Conservation (phyloP, 2,329 filamentous ascomycete species). For the Zymoseptoria crescenta region DNA sequence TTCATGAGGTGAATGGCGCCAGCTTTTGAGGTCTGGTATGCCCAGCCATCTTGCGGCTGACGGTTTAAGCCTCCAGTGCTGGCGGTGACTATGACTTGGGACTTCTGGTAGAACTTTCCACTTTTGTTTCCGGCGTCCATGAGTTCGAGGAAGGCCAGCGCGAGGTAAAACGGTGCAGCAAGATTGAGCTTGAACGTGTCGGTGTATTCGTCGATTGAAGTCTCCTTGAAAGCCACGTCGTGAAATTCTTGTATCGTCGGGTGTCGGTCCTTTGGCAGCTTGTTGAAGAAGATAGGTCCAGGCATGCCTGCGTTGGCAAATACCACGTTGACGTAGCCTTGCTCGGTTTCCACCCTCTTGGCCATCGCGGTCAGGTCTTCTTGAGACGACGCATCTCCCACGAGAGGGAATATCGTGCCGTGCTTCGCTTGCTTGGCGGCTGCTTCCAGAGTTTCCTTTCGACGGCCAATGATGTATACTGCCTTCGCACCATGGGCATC, state of each 20-base stretch:
- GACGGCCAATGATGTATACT: slow-evolving; percentile 48
- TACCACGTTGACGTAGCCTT: slow-evolving; percentile 27
- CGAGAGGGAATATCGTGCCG: slow-evolving; percentile 37
- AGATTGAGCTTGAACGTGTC: slow-evolving; percentile 38
- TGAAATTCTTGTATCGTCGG: too few relatives aligned
- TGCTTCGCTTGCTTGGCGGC: slow-evolving; percentile 34
- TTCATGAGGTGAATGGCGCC: slow-evolving; percentile 40
- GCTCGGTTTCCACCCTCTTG: slow-evolving; percentile 32
- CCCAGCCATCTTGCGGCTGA: slow-evolving; percentile 18
- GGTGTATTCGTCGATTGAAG: slow-evolving; percentile 5
- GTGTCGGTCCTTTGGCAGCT: background rate
- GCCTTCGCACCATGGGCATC: slow-evolving; percentile 43
- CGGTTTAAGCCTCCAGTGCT: slow-evolving; percentile 36
- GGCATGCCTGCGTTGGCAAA: slow-evolving; percentile 16
- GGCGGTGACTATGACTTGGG: slow-evolving; percentile 42
- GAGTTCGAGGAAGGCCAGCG: slow-evolving; percentile 39
- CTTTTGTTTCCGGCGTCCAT: slow-evolving; percentile 40
- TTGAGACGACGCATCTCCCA: slow-evolving; percentile 40
- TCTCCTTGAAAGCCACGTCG: too few relatives aligned
- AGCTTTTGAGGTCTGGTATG: slow-evolving; percentile 39
- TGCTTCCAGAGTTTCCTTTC: slow-evolving; percentile 37
- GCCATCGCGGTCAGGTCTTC: slow-evolving; percentile 34
- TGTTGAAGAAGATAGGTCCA: too few relatives aligned
- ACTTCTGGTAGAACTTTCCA: slow-evolving; percentile 32
- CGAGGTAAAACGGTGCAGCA: slow-evolving; percentile 37